These are phyloP conservation scores for Apiospora malaysiana DNA, from an alignment of 2,329 filamentous ascomycete genomes.

Conservation along the genomic window DNA sequence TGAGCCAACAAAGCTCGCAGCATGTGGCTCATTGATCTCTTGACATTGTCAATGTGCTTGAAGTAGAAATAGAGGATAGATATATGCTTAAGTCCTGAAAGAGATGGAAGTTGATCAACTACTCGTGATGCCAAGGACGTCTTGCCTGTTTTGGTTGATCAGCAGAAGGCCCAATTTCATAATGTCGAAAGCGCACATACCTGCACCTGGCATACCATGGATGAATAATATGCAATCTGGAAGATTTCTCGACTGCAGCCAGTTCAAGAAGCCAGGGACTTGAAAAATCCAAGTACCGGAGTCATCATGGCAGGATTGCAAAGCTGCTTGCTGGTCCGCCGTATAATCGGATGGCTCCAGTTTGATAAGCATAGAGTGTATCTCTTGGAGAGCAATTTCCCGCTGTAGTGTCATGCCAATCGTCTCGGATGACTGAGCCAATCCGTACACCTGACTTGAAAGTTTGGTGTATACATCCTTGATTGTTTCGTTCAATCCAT, in stretches of 20 bases:
- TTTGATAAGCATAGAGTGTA: background rate
- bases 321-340: background rate
- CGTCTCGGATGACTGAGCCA: background rate
- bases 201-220: background rate
- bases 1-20: constrained; percentile 22
- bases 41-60: constrained; percentile 23
- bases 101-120: background rate
- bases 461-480: background rate
- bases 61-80: constrained; percentile 26
- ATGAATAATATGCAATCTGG: background rate
- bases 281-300: background rate
- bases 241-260: background rate
- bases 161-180: background rate
- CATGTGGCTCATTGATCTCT: constrained; percentile 23
- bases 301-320: background rate
- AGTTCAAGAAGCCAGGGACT: background rate
- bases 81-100: background rate
- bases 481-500: background rate
- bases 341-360: background rate
- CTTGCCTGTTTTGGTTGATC: background rate
- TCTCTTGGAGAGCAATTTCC: background rate
- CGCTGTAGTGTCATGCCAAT: background rate
- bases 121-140: background rate
- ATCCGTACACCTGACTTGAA: background rate
- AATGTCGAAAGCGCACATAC: background rate